phyloP scores from a whole-genome alignment of 306 rosid genomes.

The Clitoria ternatea region DNA sequence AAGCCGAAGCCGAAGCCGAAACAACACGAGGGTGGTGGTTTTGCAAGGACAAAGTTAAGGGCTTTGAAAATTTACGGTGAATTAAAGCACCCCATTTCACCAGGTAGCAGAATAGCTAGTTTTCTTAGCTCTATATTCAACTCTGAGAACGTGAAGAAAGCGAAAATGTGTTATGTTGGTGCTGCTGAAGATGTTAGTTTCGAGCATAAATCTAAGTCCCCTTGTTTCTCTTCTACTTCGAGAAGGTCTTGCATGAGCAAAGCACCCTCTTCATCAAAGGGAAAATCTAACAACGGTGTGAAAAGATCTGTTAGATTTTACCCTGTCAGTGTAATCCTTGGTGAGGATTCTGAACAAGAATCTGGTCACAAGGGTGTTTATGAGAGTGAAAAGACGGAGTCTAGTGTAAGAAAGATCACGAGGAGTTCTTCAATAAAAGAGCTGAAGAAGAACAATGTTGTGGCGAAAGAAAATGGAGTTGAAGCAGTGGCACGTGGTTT shows the following conservation, averaged over 20 bases:
- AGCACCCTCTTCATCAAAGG: conserved; percentile 37
- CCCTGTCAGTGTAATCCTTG: conserved; percentile 50
- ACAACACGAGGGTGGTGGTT: conserved; percentile 21
- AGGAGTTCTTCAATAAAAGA: conserved; percentile 28
- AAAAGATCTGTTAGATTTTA: conserved; percentile 58
- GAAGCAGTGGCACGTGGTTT: conserved; percentile 15
- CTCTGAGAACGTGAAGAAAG: conserved; percentile 61
- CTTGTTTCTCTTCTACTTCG: conserved; percentile 44
- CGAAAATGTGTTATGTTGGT: conserved; percentile 71
- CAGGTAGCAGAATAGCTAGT: conserved; percentile 49
- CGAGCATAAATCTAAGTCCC: conserved; percentile 44
- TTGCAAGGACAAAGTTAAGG: conserved; percentile 44
- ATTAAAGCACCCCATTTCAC: conserved; percentile 72
- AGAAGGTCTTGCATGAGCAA: conserved; percentile 66
- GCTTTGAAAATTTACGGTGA: conserved; percentile 58
- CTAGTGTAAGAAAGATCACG: conserved; percentile 19
- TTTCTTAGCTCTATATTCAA: conserved; percentile 65
- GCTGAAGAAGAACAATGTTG: background rate
- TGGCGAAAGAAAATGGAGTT: background rate
- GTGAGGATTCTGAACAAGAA: conserved; percentile 44
- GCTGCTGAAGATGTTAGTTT: conserved; percentile 58
- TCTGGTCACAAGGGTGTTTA: conserved; percentile 29
- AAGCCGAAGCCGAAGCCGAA: conserved; percentile 10
- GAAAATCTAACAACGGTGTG: conserved; percentile 32
- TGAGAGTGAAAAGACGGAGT: conserved; percentile 40